A percentile compares a stretch with the other conserved stretches of the same genome.
phyloP scores from a whole-genome alignment of 2,329 filamentous ascomycete species.

The Stachybotrys chartarum region DNA sequence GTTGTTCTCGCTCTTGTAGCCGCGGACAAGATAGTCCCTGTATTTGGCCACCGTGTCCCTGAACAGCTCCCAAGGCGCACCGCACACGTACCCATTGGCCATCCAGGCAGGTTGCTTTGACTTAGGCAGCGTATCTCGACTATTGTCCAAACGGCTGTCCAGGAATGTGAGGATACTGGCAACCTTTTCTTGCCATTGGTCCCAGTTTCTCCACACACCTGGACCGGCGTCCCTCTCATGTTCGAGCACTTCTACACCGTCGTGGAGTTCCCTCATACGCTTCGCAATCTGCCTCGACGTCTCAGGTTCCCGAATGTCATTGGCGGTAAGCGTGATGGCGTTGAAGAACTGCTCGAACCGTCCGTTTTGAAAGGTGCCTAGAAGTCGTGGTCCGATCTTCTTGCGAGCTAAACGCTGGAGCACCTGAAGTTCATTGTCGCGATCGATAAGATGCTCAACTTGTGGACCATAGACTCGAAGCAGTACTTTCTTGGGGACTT shows the following conservation, averaged over 20 bases:
- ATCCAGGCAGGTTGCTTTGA: constrained; percentile 50
- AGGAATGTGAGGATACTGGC: constrained; percentile 49
- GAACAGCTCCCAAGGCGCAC: constrained; percentile 76
- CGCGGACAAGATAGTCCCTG: constrained; percentile 61
- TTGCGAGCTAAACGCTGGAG: constrained; percentile 80
- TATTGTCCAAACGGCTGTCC: constrained; percentile 49
- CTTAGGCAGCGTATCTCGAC: constrained; percentile 12
- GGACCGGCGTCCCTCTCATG: constrained; percentile 73
- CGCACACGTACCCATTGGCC: constrained; percentile 68
- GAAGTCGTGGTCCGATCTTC: constrained; percentile 82
- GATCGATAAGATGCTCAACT: constrained; percentile 91
- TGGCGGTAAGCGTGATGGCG: constrained; percentile 69
- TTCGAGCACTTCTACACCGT: constrained; percentile 79
- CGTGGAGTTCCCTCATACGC: constrained; percentile 92
- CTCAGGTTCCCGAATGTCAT: constrained; percentile 70
- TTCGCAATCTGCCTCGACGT: constrained; percentile 93
- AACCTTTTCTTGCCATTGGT: constrained; percentile 73
- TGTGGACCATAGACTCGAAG: constrained; percentile 91
- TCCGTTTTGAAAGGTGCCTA: constrained; percentile 90
- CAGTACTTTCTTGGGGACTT: constrained; percentile 60
- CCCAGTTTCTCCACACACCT: constrained; percentile 88
- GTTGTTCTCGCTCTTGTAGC: constrained; percentile 59
- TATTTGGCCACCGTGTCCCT: constrained; percentile 69
- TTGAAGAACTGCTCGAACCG: constrained; percentile 94
- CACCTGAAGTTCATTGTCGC: constrained; percentile 82